Conservation (phyloP, 1,139 yeast species). For the Saccharomyces hybrid region DNA sequence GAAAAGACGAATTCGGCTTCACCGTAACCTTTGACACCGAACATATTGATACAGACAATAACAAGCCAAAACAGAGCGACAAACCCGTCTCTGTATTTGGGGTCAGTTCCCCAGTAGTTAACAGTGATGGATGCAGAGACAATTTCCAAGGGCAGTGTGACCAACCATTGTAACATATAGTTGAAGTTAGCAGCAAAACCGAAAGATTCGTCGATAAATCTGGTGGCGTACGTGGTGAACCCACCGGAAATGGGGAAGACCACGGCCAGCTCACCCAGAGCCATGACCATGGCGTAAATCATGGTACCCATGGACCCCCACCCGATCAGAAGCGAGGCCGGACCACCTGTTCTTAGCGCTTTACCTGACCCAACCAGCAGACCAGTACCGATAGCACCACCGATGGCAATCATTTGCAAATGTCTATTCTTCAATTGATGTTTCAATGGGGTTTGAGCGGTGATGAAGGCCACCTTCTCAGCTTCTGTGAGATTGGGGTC, state of each 20-base stretch:
- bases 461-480: slow-evolving; percentile 58
- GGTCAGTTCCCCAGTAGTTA: slow-evolving; percentile 44
- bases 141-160: slow-evolving; percentile 61
- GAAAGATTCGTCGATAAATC: slow-evolving; percentile 63
- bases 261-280: slow-evolving; percentile 62
- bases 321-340: slow-evolving; percentile 55
- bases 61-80: slow-evolving; percentile 56
- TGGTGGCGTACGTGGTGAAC: slow-evolving; percentile 57
- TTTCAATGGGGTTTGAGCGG: slow-evolving; percentile 65
- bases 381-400: slow-evolving; percentile 63
- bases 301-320: slow-evolving; percentile 45
- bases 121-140: slow-evolving; percentile 69
- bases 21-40: slow-evolving; percentile 60
- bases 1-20: slow-evolving; percentile 62
- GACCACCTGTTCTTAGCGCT: slow-evolving; percentile 59
- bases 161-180: slow-evolving; percentile 65
- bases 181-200: slow-evolving; percentile 74
- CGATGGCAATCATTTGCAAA: slow-evolving; percentile 60
- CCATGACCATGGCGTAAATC: slow-evolving; percentile 62
- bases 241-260: slow-evolving; percentile 68
- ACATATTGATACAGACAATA: slow-evolving; percentile 51
- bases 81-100: slow-evolving; percentile 30
- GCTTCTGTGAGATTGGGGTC: slow-evolving; percentile 62
- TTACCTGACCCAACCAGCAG: slow-evolving; percentile 56
- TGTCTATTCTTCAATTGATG: slow-evolving; percentile 60